These are phyloP conservation scores for Neospora caninum DNA, from an alignment of 169 alveolate species.

Conservation along the genomic window DNA sequence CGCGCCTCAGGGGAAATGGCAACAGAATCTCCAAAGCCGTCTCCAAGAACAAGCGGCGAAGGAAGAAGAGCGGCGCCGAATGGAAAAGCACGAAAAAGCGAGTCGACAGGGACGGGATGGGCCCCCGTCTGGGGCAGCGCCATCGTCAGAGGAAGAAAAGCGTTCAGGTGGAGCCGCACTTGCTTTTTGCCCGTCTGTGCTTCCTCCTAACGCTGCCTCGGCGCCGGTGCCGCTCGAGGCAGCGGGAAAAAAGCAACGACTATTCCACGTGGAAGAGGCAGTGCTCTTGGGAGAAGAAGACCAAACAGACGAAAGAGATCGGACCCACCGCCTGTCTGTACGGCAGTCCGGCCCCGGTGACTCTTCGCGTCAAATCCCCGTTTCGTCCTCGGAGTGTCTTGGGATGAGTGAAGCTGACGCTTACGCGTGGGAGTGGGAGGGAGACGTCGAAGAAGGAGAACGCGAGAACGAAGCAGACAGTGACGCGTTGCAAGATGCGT, in stretches of 20 bases:
- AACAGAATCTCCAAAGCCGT: background rate
- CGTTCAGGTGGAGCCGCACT: background rate
- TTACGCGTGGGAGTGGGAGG: too few species aligned
- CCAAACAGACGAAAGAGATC: too few species aligned
- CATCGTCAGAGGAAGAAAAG: background rate
- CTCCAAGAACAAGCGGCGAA: background rate
- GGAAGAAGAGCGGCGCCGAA: background rate
- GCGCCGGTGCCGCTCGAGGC: background rate
- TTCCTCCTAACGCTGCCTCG: background rate
- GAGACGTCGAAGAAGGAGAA: too few species aligned
- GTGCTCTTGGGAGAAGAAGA: background rate
- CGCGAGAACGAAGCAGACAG: background rate
- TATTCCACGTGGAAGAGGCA: background rate
- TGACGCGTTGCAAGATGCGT: background rate
- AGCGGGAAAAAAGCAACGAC: background rate
- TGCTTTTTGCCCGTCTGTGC: background rate
- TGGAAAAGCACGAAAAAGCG: background rate
- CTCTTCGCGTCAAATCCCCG: too few species aligned
- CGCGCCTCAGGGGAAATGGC: background rate
- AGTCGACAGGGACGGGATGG: background rate
- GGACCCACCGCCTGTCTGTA: too few species aligned
- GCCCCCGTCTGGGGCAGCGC: too few species aligned
- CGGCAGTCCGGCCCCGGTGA: too few species aligned
- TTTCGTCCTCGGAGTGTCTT: too few species aligned
- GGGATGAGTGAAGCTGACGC: too few species aligned